These are phyloP conservation scores for Phalaenopsis hybrid DNA, from an alignment of 116 monocot species.

Conservation along the genomic window DNA sequence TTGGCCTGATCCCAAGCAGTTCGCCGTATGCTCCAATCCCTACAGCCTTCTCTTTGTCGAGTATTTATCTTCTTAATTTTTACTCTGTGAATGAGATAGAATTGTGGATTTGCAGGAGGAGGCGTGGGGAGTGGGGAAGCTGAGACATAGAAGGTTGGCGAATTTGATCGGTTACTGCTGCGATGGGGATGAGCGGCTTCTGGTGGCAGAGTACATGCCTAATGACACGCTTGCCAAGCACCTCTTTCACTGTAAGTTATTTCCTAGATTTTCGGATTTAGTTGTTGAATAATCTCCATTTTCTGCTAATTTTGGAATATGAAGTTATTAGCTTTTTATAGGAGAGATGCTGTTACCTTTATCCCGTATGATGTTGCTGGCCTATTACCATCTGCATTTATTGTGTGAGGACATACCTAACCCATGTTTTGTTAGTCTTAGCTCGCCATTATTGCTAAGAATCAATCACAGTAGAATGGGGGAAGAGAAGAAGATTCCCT, in stretches of 20 bases:
- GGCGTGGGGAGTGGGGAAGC: constrained; percentile 74
- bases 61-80: not conserved
- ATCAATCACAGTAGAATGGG: not conserved
- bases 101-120: constrained; percentile 54
- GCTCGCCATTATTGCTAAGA: not conserved
- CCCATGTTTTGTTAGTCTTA: not conserved
- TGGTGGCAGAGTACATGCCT: constrained; percentile 89
- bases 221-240: constrained; percentile 95
- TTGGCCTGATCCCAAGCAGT: constrained; percentile 95
- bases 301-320: not conserved
- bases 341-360: constrained; percentile 1
- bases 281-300: not conserved
- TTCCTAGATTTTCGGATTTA: not conserved
- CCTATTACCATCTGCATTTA: not conserved
- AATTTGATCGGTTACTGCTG: constrained; percentile 96
- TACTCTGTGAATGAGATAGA: not conserved
- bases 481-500: not conserved
- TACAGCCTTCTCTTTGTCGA: not conserved
- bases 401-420: not conserved
- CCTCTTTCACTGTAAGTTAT: constrained; percentile 82
- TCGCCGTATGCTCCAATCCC: constrained; percentile 40
- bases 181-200: constrained; percentile 87
- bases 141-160: constrained; percentile 75
- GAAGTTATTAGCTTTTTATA: not conserved
- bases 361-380: not conserved